Evolutionary conservation across 495 filamentous ascomycete species (phyloP).

Genomic region (Neurospora tetraspora): DNA sequence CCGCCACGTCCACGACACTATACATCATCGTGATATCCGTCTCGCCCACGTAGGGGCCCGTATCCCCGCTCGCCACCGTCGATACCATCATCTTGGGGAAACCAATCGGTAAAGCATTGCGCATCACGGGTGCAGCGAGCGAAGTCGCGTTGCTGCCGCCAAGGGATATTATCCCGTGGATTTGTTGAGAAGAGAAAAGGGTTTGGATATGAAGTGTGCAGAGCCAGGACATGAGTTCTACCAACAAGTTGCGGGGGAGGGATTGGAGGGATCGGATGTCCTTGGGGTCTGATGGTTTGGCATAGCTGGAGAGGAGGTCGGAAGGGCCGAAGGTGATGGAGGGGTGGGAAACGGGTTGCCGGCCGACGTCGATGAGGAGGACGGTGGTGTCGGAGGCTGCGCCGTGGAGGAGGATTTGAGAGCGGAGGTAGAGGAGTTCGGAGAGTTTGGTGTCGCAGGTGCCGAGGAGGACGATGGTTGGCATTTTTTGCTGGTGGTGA

Average conservation of each 20-base stretch:
- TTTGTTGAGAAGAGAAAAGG: conserved; percentile 20
- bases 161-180: conserved; percentile 46
- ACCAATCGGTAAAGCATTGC: conserved; percentile 45
- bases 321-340: conserved; percentile 38
- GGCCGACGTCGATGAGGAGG: conserved; percentile 48
- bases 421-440: conserved; percentile 48
- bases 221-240: conserved; percentile 37
- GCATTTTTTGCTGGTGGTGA: conserved; percentile 11
- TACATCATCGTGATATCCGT: conserved; percentile 63
- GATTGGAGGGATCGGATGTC: background rate
- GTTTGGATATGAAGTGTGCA: conserved; percentile 25
- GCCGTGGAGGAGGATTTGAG: conserved; percentile 27
- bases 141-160: conserved; percentile 52
- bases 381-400: conserved; percentile 12
- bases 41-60: conserved; percentile 48
- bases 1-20: conserved; percentile 59
- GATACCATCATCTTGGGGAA: conserved; percentile 62
- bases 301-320: conserved; percentile 13
- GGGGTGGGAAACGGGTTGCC: conserved; percentile 27
- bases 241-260: conserved; percentile 20
- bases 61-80: conserved; percentile 55
- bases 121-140: conserved; percentile 48
- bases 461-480: conserved; percentile 49
- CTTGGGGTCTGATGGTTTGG: conserved; percentile 12
- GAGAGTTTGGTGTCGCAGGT: conserved; percentile 60